Percentiles rank a stretch among this genome's conserved stretches.
phyloP scores from a whole-genome alignment of 2,329 filamentous ascomycete species.

The Colletotrichum neosansevieriae region DNA sequence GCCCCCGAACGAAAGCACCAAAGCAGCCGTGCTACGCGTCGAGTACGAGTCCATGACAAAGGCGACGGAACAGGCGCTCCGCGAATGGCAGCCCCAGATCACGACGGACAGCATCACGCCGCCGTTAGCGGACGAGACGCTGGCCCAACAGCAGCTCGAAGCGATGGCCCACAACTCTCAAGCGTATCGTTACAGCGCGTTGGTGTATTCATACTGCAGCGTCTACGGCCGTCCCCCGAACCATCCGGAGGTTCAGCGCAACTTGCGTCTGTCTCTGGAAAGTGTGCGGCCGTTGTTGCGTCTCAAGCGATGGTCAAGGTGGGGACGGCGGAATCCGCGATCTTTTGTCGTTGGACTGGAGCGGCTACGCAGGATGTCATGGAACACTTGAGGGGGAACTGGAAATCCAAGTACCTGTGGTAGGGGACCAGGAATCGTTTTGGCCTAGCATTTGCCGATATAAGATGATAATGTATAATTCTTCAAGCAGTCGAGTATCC shows the following conservation, averaged over 20 bases:
- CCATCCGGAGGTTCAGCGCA: background rate
- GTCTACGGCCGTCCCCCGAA: background rate
- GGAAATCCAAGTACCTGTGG: background rate
- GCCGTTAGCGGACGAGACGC: background rate
- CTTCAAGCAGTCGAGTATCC: no score
- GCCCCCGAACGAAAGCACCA: no score
- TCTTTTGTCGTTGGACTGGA: background rate
- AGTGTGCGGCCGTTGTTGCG: background rate
- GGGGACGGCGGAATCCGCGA: fast-evolving
- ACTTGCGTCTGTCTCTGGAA: background rate
- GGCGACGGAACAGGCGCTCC: no score
- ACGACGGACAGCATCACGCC: no score
- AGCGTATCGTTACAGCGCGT: conserved; percentile 3
- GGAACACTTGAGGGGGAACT: fast-evolving
- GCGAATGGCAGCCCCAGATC: no score
- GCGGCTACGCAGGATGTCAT: fast-evolving
- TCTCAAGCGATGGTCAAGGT: background rate
- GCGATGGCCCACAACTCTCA: background rate
- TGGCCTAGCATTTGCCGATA: background rate
- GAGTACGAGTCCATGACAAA: no score
- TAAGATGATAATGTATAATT: no score
- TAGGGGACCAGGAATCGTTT: background rate
- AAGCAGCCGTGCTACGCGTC: no score
- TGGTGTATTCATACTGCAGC: background rate
- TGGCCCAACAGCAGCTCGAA: background rate